Base-by-base conservation (phyloP, 2,329 filamentous ascomycete species). In the Tolypocladium capitatum region DNA sequence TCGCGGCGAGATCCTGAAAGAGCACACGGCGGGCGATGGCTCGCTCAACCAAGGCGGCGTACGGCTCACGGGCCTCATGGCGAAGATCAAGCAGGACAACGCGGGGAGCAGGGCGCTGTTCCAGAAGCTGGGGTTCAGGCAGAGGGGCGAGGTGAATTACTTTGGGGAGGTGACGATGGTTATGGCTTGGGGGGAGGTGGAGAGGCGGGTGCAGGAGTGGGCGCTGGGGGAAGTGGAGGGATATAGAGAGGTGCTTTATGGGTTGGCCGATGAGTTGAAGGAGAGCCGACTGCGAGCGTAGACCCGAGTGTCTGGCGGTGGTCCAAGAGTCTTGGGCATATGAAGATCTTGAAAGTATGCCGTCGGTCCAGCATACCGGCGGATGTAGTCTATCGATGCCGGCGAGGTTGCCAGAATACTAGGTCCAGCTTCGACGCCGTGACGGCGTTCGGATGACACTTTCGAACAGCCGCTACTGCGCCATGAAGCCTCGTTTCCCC, bases 21-120 rank as follows among this genome's bases (percentile, higher is more conserved):
- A 74, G 58, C 70, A 72, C 45, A 51, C 57, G 18, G 52, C 6
- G 1, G 58, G 53, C n/a, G 50, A 55, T 43, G 38, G 40, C 4
- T 16, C 28, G 18, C 21, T 5, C 4, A 9, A 24, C 11, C 21
- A 21, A 34, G 42, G 40, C 3, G 24, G 33, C 1, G 46, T 50
- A 0, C 45, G 48, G 13, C 42, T 65, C n/a, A 55, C 47, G 14
- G 54, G 56, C 0, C 52, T 83, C 20, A 76, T 79, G 58, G 74
- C 69, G 2, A 81, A 80, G 59, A 81, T 78, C 54, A 73, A 81
- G 52, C 72, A 73, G 47, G 63, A 58, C 4, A 85, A 84, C 42
- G 56, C 43, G 8, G 67, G 64, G 1, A 80, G 76, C 50, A 68
- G 74, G 20, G 64, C 64, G 28, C 58, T 81, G 43, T 81, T 81